A percentile compares a stretch with the other conserved stretches of the same genome.
Conservation (phyloP, 1,139 yeast species). For the Saccharomyces hybrid region DNA sequence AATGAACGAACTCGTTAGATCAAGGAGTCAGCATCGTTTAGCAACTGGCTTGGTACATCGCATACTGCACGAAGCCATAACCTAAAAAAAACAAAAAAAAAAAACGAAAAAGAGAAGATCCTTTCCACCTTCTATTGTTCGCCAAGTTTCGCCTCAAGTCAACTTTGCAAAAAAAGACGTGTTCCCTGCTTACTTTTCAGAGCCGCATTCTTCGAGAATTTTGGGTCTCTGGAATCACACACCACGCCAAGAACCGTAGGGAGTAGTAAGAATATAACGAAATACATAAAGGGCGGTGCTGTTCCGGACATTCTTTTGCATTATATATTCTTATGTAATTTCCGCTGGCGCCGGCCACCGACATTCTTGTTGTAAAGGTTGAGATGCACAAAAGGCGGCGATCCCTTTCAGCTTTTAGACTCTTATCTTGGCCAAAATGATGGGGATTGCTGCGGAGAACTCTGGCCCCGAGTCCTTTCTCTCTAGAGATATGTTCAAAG, state of each 20-base stretch:
- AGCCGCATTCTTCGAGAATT: background rate
- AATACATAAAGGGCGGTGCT: no score
- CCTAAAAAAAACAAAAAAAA: background rate
- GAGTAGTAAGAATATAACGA: no score
- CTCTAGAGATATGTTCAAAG: conserved; percentile 7
- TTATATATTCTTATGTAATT: no score
- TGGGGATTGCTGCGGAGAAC: conserved; percentile 9
- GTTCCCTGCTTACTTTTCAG: no score
- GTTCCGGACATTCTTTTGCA: no score
- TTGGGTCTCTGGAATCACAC: background rate
- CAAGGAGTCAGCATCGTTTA: background rate
- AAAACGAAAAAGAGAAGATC: background rate
- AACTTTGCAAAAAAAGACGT: background rate
- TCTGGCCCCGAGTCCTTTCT: conserved; percentile 7
- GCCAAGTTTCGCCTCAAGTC: background rate
- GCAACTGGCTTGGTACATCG: background rate
- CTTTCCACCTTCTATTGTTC: background rate
- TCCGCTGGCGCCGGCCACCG: no score
- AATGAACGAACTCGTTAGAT: background rate
- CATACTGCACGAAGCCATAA: background rate
- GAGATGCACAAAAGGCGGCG: background rate
- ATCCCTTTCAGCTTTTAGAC: background rate
- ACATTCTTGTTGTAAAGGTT: background rate
- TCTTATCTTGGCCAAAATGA: background rate
- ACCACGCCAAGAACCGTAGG: background rate